A percentile compares a stretch with the other conserved stretches of the same genome.
Conservation (phyloP, 495 filamentous ascomycete species). For the Penicillium angulare region DNA sequence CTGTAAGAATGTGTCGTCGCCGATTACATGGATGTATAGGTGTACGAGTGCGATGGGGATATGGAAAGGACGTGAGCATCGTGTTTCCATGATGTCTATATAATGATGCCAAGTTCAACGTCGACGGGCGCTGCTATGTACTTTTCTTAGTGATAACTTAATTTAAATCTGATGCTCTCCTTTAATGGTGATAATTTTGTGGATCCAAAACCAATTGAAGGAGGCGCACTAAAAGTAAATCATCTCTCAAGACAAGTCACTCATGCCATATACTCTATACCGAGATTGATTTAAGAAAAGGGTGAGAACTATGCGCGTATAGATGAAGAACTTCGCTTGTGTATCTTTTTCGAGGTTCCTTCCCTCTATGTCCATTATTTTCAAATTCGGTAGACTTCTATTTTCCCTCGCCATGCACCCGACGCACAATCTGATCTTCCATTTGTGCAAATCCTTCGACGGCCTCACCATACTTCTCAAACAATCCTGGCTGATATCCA, state of each 20-base stretch:
- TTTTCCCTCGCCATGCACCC: not conserved
- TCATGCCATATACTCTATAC: too few relatives aligned
- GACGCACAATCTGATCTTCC: constrained; percentile 63
- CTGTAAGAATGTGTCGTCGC: constrained; percentile 26
- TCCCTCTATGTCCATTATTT: not conserved
- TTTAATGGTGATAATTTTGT: too few relatives aligned
- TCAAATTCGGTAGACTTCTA: not conserved
- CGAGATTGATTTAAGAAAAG: too few relatives aligned
- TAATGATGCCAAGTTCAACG: constrained; percentile 25
- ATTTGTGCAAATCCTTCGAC: constrained; percentile 76
- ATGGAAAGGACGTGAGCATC: too few relatives aligned
- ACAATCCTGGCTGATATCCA: constrained; percentile 73
- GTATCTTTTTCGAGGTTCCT: not conserved
- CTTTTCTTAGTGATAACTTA: too few relatives aligned
- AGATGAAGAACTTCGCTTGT: too few relatives aligned
- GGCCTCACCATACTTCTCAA: constrained; percentile 71
- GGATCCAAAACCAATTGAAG: too few relatives aligned
- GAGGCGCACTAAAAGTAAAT: too few relatives aligned
- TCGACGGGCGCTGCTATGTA: too few relatives aligned
- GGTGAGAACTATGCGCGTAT: too few relatives aligned
- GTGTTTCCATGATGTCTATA: constrained; percentile 18
- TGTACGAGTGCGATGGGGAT: not conserved
- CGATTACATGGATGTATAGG: not conserved
- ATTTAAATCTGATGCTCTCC: too few relatives aligned
- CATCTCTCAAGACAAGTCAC: too few relatives aligned